Evolutionary conservation across 495 filamentous ascomycete species (phyloP).

Genomic region (Talaromyces thailandensis): DNA sequence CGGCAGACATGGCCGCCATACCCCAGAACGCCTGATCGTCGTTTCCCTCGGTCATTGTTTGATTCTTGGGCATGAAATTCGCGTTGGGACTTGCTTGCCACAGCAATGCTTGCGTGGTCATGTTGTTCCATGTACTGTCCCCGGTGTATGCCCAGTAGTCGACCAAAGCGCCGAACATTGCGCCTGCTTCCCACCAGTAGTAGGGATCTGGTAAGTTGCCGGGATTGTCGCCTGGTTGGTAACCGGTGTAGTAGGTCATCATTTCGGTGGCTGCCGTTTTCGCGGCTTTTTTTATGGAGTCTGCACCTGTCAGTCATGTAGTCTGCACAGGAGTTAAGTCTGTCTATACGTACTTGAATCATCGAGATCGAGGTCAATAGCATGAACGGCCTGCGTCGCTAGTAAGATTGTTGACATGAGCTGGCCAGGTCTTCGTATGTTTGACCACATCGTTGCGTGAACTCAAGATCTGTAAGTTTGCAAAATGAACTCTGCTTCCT

Average conservation of each 20-base stretch:
- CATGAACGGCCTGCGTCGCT: slow-evolving; percentile 11
- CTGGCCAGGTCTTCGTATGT: neutral
- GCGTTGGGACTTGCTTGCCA: slow-evolving; percentile 59
- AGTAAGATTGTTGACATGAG: slow-evolving; percentile 3
- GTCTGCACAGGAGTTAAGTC: neutral
- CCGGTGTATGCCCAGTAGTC: slow-evolving; percentile 82
- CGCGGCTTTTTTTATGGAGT: slow-evolving; percentile 39
- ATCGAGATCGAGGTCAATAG: slow-evolving; percentile 18
- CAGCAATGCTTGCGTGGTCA: slow-evolving; percentile 56
- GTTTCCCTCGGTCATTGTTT: slow-evolving; percentile 68
- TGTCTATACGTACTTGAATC: slow-evolving; percentile 8
- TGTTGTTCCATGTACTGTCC: slow-evolving; percentile 62
- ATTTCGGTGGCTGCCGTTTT: slow-evolving; percentile 33
- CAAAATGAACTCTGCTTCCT: neutral
- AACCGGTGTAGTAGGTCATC: slow-evolving; percentile 60
- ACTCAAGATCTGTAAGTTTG: neutral
- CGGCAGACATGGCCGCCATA: slow-evolving; percentile 71
- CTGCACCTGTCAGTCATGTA: slow-evolving; percentile 12
- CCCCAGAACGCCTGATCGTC: slow-evolving; percentile 88
- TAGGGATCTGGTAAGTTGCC: slow-evolving; percentile 69
- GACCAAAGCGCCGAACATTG: slow-evolving; percentile 66
- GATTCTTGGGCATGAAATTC: slow-evolving; percentile 76
- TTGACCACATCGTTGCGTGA: neutral
- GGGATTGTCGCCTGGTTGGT: slow-evolving; percentile 58
- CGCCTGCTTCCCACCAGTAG: slow-evolving; percentile 78